Base-by-base conservation (phyloP, 495 filamentous ascomycete genomes). In the Alectoria sarmentosa region DNA sequence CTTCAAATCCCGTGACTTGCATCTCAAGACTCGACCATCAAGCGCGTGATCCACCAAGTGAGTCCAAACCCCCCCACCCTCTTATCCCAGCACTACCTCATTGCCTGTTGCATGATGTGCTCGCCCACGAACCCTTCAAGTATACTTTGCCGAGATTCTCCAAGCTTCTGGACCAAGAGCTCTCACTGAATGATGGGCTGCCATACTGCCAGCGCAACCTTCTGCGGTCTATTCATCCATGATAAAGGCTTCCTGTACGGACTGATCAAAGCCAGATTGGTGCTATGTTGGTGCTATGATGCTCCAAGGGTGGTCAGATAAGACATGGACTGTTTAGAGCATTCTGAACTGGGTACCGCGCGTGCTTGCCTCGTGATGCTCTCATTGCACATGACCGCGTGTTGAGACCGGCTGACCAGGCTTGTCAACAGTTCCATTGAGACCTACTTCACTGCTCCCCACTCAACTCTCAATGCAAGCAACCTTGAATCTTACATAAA, bases 301-400 rank as follows among this genome's bases (percentile, higher is more conserved):
- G 14, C 61, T 63, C 55, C 55, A 28, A 63, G 52, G 38, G 21
- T 34, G 41, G 37, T 57, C 15, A 39, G 39, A 41, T 41, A 63
- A 63, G 61, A 57, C 38, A 63, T 55, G 49, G 32, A 41, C 28
- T n/a, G 28, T 57, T 55, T 63, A n/a, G 61, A 42, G 23, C 49
- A 63, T 41, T 46, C 44, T 54, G 30, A 32, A 38, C 39, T 39
- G 49, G 55, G 30, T 34, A 63, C 37, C 19, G 44, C 65, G 55
- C 61, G 36, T 63, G 61, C 65, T 63, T 67, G 55, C 62, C 61
- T 58, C 65, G 65, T 66, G 59, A 61, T 61, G 23, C 46, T 62
- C 26, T 54, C 36, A 30, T 44, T 30, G 34, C 61, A 63, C 65
- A 63, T 63, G 61, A 63, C 48, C 37, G 32, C 65, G 65, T 63